These are phyloP conservation scores for Arctium lappa DNA, from an alignment of 129 eudicot species.

Conservation along the genomic window DNA sequence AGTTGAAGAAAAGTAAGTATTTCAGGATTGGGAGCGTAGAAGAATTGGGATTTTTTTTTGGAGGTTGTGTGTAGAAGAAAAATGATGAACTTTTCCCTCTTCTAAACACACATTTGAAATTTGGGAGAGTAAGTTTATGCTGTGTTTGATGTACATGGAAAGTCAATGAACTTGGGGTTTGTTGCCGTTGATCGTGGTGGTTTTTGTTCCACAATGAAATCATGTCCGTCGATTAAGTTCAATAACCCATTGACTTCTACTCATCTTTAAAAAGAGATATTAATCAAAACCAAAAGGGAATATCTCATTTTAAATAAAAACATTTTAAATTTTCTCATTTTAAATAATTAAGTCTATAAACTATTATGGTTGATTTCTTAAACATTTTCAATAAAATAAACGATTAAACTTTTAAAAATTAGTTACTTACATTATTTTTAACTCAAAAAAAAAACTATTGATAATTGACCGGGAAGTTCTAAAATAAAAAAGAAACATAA, in stretches of 20 bases:
- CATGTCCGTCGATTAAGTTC: background rate
- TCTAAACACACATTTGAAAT: background rate
- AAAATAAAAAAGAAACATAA: too few relatives aligned
- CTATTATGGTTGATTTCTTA: too few relatives aligned
- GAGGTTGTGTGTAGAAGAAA: background rate
- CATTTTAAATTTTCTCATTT: too few relatives aligned
- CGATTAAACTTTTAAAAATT: too few relatives aligned
- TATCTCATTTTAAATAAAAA: too few relatives aligned
- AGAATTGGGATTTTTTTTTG: background rate
- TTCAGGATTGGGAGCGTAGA: background rate
- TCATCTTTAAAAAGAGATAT: background rate
- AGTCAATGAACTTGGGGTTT: background rate
- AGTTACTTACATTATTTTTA: too few relatives aligned
- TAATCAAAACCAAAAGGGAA: too few relatives aligned
- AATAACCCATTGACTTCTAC: background rate
- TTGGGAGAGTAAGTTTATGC: background rate
- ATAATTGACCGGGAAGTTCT: too few relatives aligned
- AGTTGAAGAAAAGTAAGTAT: background rate
- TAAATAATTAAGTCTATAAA: too few relatives aligned
- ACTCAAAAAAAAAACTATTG: too few relatives aligned
- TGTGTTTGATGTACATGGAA: constrained; percentile 6
- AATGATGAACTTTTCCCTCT: constrained; percentile 15
- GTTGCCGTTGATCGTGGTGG: background rate
- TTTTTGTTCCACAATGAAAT: background rate
- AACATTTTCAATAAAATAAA: too few relatives aligned